These are phyloP conservation scores for Pseudocercospora vitis DNA, from an alignment of 2,329 filamentous ascomycete genomes.

Conservation along the genomic window DNA sequence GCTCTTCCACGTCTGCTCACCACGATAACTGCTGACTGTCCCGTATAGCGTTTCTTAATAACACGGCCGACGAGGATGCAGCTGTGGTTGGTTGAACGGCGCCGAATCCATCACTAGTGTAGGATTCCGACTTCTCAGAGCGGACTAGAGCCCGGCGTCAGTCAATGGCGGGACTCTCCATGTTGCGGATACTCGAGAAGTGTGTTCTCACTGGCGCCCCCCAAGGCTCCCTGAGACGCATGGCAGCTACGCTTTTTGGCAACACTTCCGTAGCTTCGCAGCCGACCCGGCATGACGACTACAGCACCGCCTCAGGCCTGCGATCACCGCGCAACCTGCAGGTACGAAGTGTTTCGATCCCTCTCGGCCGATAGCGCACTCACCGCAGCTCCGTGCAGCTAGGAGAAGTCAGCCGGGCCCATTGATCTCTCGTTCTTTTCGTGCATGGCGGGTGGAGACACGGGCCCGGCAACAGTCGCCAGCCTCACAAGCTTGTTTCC, in stretches of 20 bases:
- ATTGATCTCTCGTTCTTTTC: background rate
- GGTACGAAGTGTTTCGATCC: constrained; percentile 4
- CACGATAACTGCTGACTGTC: background rate
- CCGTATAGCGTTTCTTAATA: background rate
- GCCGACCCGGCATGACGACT: background rate
- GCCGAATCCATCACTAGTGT: background rate
- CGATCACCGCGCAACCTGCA: background rate
- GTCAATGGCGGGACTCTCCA: constrained; percentile 1
- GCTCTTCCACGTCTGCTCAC: background rate
- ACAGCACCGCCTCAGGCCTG: background rate
- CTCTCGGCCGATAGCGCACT: background rate
- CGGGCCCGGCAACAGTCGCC: background rate
- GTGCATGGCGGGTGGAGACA: background rate
- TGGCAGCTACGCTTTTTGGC: background rate
- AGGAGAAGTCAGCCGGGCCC: background rate
- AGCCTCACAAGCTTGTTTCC: background rate
- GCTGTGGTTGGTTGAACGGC: background rate
- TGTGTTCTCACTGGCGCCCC: too few relatives aligned
- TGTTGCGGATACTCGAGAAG: too few relatives aligned
- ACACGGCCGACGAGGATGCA: background rate
- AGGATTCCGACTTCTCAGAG: background rate
- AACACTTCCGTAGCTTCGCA: background rate
- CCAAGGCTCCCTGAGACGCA: background rate
- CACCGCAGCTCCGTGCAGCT: too few relatives aligned
- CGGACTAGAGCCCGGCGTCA: background rate